Evolutionary conservation across 2,329 filamentous ascomycete species (phyloP), one percentile per base, ranked within the genome.

Genomic region (Pezicula carpinea): DNA sequence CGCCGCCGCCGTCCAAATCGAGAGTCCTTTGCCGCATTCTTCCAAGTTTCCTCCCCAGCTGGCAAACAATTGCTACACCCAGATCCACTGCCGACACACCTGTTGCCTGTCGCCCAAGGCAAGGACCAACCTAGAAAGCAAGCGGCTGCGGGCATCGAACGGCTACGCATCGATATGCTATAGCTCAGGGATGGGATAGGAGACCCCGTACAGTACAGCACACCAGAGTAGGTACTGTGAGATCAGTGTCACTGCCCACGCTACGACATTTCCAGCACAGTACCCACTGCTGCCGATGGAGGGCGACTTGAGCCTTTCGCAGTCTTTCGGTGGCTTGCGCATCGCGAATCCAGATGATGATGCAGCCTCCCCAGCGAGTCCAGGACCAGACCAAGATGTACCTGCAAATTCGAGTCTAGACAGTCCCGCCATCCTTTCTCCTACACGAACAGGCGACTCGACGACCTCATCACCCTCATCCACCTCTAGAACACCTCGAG

Each of bases 331-430:
- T 63, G 92, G 92, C 62, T 76, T 99, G 69, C 89, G 92, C 67
- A 97, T 99, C 68, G 92, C 93, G 61, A 99, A 97, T 68, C 92
- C 92, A 46, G 91, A 96, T 71, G 83, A 93, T 70, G 53, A 57
- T 56, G 53, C 55, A 39, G n/a, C n/a, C n/a, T 61, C 60, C 17
- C 53, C 47, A 4, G 26, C 26, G 26, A 29, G 26, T 29, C 51
- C 56, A 40, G 54, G 53, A 19, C 49, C 53, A n/a, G 50, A 59
- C 40, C 52, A 53, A 50, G 54, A 57, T 51, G 48, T 61, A 52
- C 36, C 53, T 51, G 43, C 55, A 52, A 48, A 63, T 43, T 52
- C 58, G 8, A 51, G 49, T 42, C 29, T 51, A 46, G 54, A 56
- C 26, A 39, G 33, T 14, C 35, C 48, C 26, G 36, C 50, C 17